These are phyloP conservation scores for Boechera divaricarpa DNA, from an alignment of 345 rosid species.

Conservation along the genomic window DNA sequence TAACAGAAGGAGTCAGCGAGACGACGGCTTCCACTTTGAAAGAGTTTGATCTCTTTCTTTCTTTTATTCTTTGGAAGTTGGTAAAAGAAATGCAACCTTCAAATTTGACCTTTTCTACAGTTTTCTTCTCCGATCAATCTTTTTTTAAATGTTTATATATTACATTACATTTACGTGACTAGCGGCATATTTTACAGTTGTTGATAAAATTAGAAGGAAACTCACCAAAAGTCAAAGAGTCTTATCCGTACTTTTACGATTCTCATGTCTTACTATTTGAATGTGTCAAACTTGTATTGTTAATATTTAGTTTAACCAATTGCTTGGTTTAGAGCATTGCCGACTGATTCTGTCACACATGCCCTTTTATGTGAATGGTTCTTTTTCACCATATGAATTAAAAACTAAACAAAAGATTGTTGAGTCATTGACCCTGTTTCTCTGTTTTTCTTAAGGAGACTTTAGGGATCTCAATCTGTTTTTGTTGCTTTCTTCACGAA, in stretches of 20 bases:
- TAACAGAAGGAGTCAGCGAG: slow-evolving; percentile 13
- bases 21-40: slow-evolving; percentile 32
- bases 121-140: slow-evolving; percentile 7
- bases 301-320: slow-evolving; percentile 12
- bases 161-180: slow-evolving; percentile 17
- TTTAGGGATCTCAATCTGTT: slow-evolving; percentile 4
- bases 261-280: slow-evolving; percentile 31
- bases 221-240: slow-evolving; percentile 23
- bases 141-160: background rate
- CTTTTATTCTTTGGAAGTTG: slow-evolving; percentile 13
- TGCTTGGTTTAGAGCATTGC: slow-evolving; percentile 22
- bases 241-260: background rate
- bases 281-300: slow-evolving; percentile 25
- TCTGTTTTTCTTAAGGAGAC: background rate
- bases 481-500: slow-evolving; percentile 24
- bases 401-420: background rate
- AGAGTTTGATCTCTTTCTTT: slow-evolving; percentile 26
- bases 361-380: slow-evolving; percentile 9
- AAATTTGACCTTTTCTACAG: slow-evolving; percentile 34
- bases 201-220: background rate
- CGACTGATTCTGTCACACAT: slow-evolving; percentile 25
- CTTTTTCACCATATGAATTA: background rate
- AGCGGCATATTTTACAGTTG: slow-evolving; percentile 6
- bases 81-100: slow-evolving; percentile 26
- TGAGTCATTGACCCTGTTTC: slow-evolving; percentile 10